Conservation (phyloP, 2,329 filamentous ascomycete species). For the Ophiostoma novo-ulmi region DNA sequence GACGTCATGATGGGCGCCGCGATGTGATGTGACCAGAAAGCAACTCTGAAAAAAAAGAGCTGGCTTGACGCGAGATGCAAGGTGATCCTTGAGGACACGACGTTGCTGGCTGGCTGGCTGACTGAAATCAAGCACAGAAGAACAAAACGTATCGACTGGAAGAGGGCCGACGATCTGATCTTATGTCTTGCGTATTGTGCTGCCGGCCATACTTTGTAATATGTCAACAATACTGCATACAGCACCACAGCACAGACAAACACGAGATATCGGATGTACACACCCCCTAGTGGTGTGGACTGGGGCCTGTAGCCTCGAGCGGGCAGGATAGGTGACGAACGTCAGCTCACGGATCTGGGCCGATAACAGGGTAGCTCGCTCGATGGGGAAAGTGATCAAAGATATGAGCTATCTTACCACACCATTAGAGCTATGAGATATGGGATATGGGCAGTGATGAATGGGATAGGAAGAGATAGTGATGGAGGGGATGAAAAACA, state of each 20-base stretch:
- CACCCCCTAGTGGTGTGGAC: not conserved
- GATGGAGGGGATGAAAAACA: not conserved
- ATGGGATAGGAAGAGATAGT: not conserved
- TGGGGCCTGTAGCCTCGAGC: not conserved
- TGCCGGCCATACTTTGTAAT: not conserved
- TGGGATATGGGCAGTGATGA: not conserved
- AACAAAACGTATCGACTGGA: not conserved
- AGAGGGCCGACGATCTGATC: constrained; percentile 10
- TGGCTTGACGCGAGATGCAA: not conserved
- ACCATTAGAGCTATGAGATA: not conserved
- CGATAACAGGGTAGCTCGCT: constrained; percentile 14
- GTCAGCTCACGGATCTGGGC: not conserved
- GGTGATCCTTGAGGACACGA: constrained; percentile 5
- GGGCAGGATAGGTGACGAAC: constrained; percentile 9
- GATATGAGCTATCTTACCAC: not conserved
- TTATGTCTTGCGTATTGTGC: constrained; percentile 2
- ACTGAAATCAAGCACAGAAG: not conserved
- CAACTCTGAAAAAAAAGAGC: not conserved
- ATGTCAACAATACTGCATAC: not conserved
- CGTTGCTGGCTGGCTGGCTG: not conserved
- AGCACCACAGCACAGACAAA: not conserved
- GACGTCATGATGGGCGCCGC: constrained; percentile 23
- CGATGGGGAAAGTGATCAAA: constrained; percentile 23
- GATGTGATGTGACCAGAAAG: not conserved
- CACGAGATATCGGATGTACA: not conserved